Conservation (phyloP, 2,329 filamentous ascomycete species). For the Colletotrichum sp. region DNA sequence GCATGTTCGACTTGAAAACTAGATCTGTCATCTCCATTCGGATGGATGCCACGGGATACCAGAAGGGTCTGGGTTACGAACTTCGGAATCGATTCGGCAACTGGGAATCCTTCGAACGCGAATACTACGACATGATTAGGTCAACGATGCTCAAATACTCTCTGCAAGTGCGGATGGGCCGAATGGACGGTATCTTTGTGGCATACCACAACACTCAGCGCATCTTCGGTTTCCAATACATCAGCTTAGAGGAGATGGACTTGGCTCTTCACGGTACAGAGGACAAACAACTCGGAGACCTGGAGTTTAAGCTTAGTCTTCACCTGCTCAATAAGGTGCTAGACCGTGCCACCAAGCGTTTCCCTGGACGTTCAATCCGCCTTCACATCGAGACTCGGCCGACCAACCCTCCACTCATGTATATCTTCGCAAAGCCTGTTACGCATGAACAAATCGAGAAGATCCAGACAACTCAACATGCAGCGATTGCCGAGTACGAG, state of each 20-base stretch:
- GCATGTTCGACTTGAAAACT: slow-evolving; percentile 97
- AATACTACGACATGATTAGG: slow-evolving; percentile 96
- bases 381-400: slow-evolving; percentile 81
- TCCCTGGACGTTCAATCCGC: slow-evolving; percentile 77
- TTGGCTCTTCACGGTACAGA: slow-evolving; percentile 84
- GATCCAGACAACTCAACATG: slow-evolving; percentile 74
- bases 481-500: slow-evolving; percentile 73
- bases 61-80: slow-evolving; percentile 84
- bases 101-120: slow-evolving; percentile 92
- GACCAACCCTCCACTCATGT: slow-evolving; percentile 71
- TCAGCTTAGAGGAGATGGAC: slow-evolving; percentile 88
- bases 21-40: slow-evolving; percentile 89
- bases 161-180: slow-evolving; percentile 92
- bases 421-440: slow-evolving; percentile 89
- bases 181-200: slow-evolving; percentile 98
- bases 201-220: slow-evolving; percentile 94
- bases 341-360: slow-evolving; percentile 75
- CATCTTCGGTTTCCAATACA: slow-evolving; percentile 98
- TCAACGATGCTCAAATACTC: slow-evolving; percentile 96
- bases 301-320: slow-evolving; percentile 85
- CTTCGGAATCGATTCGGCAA: slow-evolving; percentile 77
- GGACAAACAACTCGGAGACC: slow-evolving; percentile 69
- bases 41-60: slow-evolving; percentile 78
- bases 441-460: slow-evolving; percentile 71
- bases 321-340: slow-evolving; percentile 80